Percentiles rank a stretch among this genome's conserved stretches.
Evolutionary conservation across 208 protist genomes (phyloP).

Genomic region (Leishmania amazonensis): DNA sequence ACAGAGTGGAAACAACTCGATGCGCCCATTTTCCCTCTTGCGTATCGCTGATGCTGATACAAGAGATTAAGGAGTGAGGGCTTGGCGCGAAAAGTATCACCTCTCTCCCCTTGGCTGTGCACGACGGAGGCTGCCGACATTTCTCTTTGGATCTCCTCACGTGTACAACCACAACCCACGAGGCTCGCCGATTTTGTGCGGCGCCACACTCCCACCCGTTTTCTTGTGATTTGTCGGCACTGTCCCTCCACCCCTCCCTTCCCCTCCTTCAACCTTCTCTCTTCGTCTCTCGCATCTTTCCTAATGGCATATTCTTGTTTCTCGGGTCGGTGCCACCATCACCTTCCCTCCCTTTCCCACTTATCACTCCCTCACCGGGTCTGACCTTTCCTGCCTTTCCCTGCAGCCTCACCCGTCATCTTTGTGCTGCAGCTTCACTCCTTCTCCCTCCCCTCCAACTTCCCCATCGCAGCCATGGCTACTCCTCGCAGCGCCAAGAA

Average conservation of each 20-base stretch:
- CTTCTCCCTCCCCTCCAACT: background rate
- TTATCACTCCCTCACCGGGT: background rate
- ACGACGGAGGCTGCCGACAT: background rate
- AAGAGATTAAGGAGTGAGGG: background rate
- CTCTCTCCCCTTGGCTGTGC: background rate
- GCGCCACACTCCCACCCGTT: background rate
- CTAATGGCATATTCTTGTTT: background rate
- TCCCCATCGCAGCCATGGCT: constrained; percentile 41
- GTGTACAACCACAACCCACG: background rate
- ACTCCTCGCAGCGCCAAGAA: constrained; percentile 78
- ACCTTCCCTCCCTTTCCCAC: background rate
- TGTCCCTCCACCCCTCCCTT: background rate
- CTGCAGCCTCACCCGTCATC: background rate
- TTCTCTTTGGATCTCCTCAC: background rate
- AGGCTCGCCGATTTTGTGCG: background rate
- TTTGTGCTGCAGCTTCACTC: background rate
- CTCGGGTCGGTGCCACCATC: background rate
- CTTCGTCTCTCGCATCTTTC: background rate
- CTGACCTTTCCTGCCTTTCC: background rate
- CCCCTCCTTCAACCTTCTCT: background rate
- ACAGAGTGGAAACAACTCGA: background rate
- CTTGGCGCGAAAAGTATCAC: background rate
- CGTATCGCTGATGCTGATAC: background rate
- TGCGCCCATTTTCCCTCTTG: background rate
- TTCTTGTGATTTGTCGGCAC: background rate